phyloP scores from a whole-genome alignment of 2,329 filamentous ascomycete genomes.

The Aureobasidium sp. region DNA sequence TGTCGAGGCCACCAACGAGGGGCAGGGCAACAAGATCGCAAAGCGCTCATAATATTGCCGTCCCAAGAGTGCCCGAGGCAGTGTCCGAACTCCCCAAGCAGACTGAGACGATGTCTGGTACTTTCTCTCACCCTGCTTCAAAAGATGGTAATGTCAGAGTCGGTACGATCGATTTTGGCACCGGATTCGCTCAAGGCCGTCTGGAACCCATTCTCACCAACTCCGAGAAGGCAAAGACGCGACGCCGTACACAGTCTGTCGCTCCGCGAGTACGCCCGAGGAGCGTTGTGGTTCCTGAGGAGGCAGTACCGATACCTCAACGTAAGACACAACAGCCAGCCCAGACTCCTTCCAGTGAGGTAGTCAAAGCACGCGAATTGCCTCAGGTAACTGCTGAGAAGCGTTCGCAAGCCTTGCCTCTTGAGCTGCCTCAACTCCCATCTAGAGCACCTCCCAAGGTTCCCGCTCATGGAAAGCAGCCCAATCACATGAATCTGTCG shows the following conservation, averaged over 20 bases:
- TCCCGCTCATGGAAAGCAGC: not conserved
- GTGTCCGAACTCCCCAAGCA: not conserved
- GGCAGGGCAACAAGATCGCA: not conserved
- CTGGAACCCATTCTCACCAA: constrained; percentile 2
- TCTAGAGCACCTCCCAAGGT: not conserved
- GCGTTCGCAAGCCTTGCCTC: not conserved
- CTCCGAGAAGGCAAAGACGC: not conserved
- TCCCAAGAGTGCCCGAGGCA: not conserved
- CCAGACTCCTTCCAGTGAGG: not conserved
- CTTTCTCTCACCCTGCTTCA: not conserved
- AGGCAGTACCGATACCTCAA: not conserved
- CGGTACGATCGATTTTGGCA: constrained; percentile 9
- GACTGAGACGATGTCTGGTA: not conserved
- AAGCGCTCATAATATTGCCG: not conserved
- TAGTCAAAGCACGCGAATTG: not conserved
- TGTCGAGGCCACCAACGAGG: not conserved
- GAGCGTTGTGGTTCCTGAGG: not conserved
- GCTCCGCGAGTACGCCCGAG: not conserved
- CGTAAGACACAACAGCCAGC: not conserved
- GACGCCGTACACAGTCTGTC: constrained; percentile 9
- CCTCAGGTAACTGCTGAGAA: not conserved
- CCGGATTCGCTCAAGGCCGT: constrained; percentile 6
- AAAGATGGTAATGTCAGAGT: constrained; percentile 1
- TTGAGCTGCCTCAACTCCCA: not conserved
- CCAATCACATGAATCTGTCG: not conserved